These are phyloP conservation scores for Polysphondylium violaceum DNA, from an alignment of 78 protist species.

Conservation along the genomic window DNA sequence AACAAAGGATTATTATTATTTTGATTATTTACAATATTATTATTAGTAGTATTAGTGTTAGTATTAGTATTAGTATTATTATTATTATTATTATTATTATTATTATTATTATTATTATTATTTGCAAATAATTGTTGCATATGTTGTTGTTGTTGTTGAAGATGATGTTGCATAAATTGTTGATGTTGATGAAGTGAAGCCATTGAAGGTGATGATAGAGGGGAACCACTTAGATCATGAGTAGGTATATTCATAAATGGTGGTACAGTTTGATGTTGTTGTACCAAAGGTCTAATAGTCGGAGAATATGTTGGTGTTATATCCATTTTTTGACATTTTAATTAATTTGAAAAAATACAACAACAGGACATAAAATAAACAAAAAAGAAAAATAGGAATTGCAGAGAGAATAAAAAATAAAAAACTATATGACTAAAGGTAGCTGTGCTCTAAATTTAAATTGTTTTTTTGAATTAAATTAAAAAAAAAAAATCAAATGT, in stretches of 20 bases:
- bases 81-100: constrained; percentile 25
- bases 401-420: no score
- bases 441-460: no score
- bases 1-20: neutral
- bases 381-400: no score
- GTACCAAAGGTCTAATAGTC: constrained; percentile 38
- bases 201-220: constrained; percentile 56
- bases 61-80: constrained; percentile 4
- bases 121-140: neutral
- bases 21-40: neutral
- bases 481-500: no score
- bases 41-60: neutral
- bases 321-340: constrained; percentile 15
- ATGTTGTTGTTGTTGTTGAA: neutral
- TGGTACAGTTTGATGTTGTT: constrained; percentile 61
- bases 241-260: constrained; percentile 8
- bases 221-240: constrained; percentile 29
- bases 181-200: constrained; percentile 5
- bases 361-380: no score
- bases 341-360: no score
- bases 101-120: constrained; percentile 7
- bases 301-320: constrained; percentile 69
- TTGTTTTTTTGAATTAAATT: no score
- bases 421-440: no score
- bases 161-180: constrained; percentile 16